Evolutionary conservation across 371 early-diverging fungal species (phyloP).

Genomic region (Conidiobolus incongruus): DNA sequence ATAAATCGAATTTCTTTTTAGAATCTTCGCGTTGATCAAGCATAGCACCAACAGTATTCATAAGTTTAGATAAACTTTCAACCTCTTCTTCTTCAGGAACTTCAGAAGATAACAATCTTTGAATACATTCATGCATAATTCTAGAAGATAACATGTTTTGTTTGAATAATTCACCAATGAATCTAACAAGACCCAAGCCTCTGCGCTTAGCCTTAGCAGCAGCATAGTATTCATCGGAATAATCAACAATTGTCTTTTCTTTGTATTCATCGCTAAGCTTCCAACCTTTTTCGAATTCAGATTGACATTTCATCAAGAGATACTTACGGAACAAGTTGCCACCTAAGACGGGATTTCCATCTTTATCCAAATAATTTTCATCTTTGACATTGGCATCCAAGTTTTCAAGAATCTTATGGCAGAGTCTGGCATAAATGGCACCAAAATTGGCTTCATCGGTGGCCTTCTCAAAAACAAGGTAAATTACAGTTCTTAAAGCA

Average conservation of each 20-base stretch:
- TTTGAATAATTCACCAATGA: slow-evolving; percentile 91
- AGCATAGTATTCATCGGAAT: slow-evolving; percentile 56
- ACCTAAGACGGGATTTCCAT: slow-evolving; percentile 27
- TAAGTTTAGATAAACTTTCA: slow-evolving; percentile 75
- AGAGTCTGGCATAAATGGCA: slow-evolving; percentile 71
- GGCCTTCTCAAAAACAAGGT: slow-evolving; percentile 80
- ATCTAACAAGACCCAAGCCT: slow-evolving; percentile 75
- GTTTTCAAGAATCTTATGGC: slow-evolving; percentile 35
- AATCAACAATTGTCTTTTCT: slow-evolving; percentile 18
- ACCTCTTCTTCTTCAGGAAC: slow-evolving; percentile 71
- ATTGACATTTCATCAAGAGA: slow-evolving; percentile 75
- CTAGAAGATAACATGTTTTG: slow-evolving; percentile 63
- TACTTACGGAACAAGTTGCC: slow-evolving; percentile 69
- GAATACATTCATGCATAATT: slow-evolving; percentile 77
- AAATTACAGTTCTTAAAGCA: slow-evolving; percentile 53
- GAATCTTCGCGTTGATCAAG: slow-evolving; percentile 19
- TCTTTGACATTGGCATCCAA: slow-evolving; percentile 28
- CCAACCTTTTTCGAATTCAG: slow-evolving; percentile 72
- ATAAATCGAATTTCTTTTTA: slow-evolving; percentile 36
- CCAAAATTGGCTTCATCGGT: slow-evolving; percentile 81
- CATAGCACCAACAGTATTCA: slow-evolving; percentile 63
- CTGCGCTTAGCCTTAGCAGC: slow-evolving; percentile 82
- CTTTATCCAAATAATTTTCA: slow-evolving; percentile 17
- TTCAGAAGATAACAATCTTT: slow-evolving; percentile 36
- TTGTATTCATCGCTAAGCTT: slow-evolving; percentile 25